Percentiles rank a stretch among this genome's conserved stretches.
phyloP scores from a whole-genome alignment of 2,329 filamentous ascomycete species.

The Blastomyces gilchristii region DNA sequence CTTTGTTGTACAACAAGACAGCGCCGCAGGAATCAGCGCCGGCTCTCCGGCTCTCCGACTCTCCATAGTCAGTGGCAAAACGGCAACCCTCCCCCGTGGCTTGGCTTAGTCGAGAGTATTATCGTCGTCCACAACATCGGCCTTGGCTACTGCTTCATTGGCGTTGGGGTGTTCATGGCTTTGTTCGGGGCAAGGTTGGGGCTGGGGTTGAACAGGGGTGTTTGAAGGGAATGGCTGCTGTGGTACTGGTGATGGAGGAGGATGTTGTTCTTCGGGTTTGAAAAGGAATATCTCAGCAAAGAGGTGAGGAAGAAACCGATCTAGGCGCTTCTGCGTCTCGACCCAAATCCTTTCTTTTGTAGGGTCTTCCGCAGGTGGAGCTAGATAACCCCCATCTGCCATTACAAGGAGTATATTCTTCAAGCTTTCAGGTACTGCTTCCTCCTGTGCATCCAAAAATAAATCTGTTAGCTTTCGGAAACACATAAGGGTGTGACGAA shows the following conservation, averaged over 20 bases:
- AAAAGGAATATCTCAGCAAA: conserved; percentile 51
- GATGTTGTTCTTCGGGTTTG: not conserved
- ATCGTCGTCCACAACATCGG: not conserved
- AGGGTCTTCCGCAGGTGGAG: conserved; percentile 50
- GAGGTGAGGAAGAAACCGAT: conserved; percentile 50
- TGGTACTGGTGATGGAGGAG: not conserved
- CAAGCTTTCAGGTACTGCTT: conserved; percentile 86
- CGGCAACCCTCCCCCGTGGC: not conserved
- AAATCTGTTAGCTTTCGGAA: not conserved
- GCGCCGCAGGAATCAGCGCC: not conserved
- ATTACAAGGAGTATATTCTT: conserved; percentile 97
- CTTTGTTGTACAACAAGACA: not conserved
- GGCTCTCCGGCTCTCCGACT: not conserved
- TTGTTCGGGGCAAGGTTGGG: not conserved
- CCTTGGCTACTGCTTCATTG: not conserved
- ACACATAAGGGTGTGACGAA: not conserved
- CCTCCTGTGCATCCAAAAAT: conserved; percentile 51
- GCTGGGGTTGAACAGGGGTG: not conserved
- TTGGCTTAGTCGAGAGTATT: conserved; percentile 4
- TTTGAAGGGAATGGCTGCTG: not conserved
- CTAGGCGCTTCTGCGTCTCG: conserved; percentile 51
- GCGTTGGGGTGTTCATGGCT: not conserved
- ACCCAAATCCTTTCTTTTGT: conserved; percentile 47
- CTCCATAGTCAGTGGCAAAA: conserved; percentile 3
- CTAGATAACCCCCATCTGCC: conserved; percentile 76